Evolutionary conservation across 2,329 filamentous ascomycete species (phyloP), one percentile per base, ranked within the genome.

Genomic region (Bisporella sp.): DNA sequence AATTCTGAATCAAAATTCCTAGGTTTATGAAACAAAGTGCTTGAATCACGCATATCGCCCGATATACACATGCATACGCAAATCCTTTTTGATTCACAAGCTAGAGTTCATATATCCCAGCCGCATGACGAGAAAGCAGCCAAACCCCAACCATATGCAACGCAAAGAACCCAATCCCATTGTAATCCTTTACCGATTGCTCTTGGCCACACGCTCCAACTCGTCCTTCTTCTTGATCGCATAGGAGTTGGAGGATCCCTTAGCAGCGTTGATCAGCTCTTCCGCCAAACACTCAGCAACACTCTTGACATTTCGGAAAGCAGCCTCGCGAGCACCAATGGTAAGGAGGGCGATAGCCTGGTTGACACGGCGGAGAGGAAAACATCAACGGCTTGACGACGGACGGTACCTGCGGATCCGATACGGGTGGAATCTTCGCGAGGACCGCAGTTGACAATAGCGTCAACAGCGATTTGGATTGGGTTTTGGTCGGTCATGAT

Each of bases 171-270:
- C 51, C 52, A 56, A 52, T 51, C 54, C 60, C 6, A 46, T 46
- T 50, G 40, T 51, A 30, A 42, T 47, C 46, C 41, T 91, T 91
- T 97, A 99, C 87, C 93, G 89, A 87, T 99, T 99, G 84, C 84
- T 89, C 89, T 99, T 99, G 79, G 93, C 93, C 69, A 99, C 93
- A 93, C 93, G 93, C 87, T 99, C 93, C 80, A 99, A 78, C 87
- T 99, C 95, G 77, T 99, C 93, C 92, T 99, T 99, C 90, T 99
- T 99, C 90, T 99, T 99, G 86, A 99, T 99, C 70, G 95, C 93
- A 76, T 97, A 99, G 66, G 91, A 96, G 90, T 99, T 99, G 80
- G 88, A 95, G 85, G 87, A 95, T 71, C 93, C 93, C 89, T 99
- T 99, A 76, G 95, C 95, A 73, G 95, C 95, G 84, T 99, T 99